Conservation (phyloP, 441 rosid species). For the Gossypium davidsonii region DNA sequence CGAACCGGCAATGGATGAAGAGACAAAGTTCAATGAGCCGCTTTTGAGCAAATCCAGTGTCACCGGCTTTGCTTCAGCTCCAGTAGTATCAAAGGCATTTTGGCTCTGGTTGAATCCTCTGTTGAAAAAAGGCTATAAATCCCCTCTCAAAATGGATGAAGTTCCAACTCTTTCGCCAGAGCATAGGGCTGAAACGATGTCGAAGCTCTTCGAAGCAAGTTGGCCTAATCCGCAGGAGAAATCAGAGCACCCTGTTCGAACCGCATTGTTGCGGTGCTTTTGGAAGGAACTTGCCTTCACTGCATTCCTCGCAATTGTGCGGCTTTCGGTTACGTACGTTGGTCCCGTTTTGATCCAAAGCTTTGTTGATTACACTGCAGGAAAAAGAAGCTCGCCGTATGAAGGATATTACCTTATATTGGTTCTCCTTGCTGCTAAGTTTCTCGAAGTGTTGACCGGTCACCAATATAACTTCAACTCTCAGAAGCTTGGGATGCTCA, state of each 20-base stretch:
- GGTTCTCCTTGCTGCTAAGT: conserved; percentile 68
- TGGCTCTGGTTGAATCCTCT: conserved; percentile 96
- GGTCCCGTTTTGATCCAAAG: conserved; percentile 81
- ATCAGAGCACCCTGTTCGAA: conserved; percentile 52
- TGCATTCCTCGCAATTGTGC: conserved; percentile 61
- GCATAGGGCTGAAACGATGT: conserved; percentile 69
- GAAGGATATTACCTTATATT: conserved; percentile 74
- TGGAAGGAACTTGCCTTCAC: conserved; percentile 73
- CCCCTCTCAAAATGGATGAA: conserved; percentile 62
- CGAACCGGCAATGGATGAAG: conserved; percentile 23
- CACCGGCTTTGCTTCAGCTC: conserved; percentile 64
- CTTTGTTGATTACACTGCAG: conserved; percentile 71
- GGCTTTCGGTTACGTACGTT: conserved; percentile 67
- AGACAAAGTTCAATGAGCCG: conserved; percentile 24
- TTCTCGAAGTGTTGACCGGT: conserved; percentile 55
- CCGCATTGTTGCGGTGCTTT: conserved; percentile 66
- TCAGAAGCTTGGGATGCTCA: conserved; percentile 87
- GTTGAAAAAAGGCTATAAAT: conserved; percentile 62
- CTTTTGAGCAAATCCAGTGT: conserved; percentile 39
- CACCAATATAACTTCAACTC: conserved; percentile 87
- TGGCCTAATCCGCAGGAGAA: conserved; percentile 81
- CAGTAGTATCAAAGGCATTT: conserved; percentile 55
- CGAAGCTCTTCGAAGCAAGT: conserved; percentile 44
- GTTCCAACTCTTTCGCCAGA: conserved; percentile 68
- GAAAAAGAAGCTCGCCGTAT: conserved; percentile 53